These are phyloP conservation scores for Trifolium repens DNA, from an alignment of 306 rosid species.

Conservation along the genomic window DNA sequence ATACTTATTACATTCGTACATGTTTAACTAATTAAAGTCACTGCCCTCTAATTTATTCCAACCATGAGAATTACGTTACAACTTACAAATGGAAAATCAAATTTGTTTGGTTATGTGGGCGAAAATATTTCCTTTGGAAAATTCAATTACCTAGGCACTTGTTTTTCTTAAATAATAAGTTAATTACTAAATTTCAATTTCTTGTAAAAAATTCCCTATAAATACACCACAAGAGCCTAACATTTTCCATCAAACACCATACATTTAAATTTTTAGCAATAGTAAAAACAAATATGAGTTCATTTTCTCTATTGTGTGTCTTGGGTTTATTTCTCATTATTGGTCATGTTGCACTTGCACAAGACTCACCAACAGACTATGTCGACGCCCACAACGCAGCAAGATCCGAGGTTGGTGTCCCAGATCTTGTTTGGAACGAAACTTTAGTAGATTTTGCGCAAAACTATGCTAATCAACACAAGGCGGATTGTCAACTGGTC, in stretches of 20 bases:
- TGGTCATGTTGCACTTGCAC: constrained; percentile 25
- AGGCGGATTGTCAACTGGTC: constrained; percentile 31
- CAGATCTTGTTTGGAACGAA: constrained; percentile 39
- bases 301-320: not conserved
- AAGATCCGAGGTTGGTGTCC: constrained; percentile 42
- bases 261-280: not conserved
- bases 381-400: constrained; percentile 45
- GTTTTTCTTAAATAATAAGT: too few species aligned
- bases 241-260: not conserved
- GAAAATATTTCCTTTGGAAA: too few species aligned
- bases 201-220: too few species aligned
- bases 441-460: constrained; percentile 41
- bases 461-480: constrained; percentile 39
- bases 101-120: too few species aligned
- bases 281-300: constrained; percentile 2
- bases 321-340: constrained; percentile 5
- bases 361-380: constrained; percentile 41
- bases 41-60: too few species aligned
- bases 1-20: too few species aligned
- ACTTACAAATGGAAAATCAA: too few species aligned
- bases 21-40: too few species aligned
- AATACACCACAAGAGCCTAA: too few species aligned
- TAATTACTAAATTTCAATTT: too few species aligned
- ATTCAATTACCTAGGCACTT: too few species aligned
- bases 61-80: too few species aligned